phyloP scores from a whole-genome alignment of 2,329 filamentous ascomycete species.

The Fusarium decemcellulare region DNA sequence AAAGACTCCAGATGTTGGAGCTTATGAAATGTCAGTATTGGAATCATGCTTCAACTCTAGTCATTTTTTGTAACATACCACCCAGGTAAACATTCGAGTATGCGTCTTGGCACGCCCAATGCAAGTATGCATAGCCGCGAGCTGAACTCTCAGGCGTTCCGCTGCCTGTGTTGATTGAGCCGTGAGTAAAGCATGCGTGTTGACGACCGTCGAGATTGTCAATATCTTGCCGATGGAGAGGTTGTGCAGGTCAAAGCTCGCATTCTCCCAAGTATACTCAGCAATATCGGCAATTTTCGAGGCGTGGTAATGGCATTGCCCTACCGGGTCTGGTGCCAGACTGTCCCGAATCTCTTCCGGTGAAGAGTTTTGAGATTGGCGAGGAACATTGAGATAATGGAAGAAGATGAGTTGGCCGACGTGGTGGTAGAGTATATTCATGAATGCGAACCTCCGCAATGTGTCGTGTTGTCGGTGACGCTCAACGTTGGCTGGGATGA shows the following conservation, averaged over 20 bases:
- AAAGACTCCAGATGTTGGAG: neutral
- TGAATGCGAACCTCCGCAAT: neutral
- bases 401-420: neutral
- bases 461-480: neutral
- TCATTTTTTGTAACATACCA: neutral
- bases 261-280: neutral
- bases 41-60: no score
- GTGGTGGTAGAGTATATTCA: neutral
- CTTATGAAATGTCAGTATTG: neutral
- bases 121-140: neutral
- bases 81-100: conserved; percentile 4
- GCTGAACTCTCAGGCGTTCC: neutral
- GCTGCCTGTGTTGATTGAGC: neutral
- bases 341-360: neutral
- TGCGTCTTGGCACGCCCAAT: neutral
- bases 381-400: neutral
- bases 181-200: neutral
- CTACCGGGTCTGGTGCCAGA: neutral
- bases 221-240: conserved; percentile 15
- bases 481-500: neutral
- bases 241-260: conserved; percentile 9
- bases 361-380: no score
- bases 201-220: conserved; percentile 4
- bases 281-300: neutral
- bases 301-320: no score